Evolutionary conservation across 352 stramenopile genomes (phyloP).

Genomic region (Phytopythium delawarense): DNA sequence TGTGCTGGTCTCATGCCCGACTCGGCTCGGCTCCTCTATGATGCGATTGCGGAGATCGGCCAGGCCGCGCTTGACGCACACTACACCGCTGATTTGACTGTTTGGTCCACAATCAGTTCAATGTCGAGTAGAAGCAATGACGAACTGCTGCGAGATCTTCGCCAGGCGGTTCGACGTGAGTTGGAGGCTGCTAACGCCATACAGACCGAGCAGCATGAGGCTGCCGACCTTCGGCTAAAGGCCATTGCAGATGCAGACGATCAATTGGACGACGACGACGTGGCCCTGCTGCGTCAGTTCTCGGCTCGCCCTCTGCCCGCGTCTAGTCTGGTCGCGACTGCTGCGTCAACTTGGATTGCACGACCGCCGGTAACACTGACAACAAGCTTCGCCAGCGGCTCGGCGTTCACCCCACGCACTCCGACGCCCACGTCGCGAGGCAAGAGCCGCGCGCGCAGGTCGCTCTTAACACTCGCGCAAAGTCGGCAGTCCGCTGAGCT

Average conservation of each 20-base stretch:
- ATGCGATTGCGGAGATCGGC: constrained; percentile 19
- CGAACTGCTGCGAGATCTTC: not conserved
- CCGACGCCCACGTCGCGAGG: constrained; percentile 21
- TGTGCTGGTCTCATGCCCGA: not conserved
- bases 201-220: not conserved
- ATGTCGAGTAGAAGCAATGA: not conserved
- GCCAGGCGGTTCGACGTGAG: not conserved
- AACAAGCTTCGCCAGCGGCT: not conserved
- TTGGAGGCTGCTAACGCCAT: not conserved
- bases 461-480: constrained; percentile 23
- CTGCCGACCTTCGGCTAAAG: not conserved
- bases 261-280: constrained; percentile 1
- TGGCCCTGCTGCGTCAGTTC: not conserved
- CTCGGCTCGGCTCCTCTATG: constrained; percentile 13
- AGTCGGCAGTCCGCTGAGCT: constrained; percentile 25
- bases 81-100: not conserved
- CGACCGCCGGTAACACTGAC: not conserved
- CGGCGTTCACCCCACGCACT: constrained; percentile 13
- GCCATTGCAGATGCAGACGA: not conserved
- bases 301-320: not conserved
- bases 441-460: constrained; percentile 11
- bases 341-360: constrained; percentile 1
- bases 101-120: not conserved
- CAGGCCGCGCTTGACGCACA: constrained; percentile 8
- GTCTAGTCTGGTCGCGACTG: not conserved